Base-by-base conservation (phyloP, 805 yeast species). In the Pichia exigua region DNA sequence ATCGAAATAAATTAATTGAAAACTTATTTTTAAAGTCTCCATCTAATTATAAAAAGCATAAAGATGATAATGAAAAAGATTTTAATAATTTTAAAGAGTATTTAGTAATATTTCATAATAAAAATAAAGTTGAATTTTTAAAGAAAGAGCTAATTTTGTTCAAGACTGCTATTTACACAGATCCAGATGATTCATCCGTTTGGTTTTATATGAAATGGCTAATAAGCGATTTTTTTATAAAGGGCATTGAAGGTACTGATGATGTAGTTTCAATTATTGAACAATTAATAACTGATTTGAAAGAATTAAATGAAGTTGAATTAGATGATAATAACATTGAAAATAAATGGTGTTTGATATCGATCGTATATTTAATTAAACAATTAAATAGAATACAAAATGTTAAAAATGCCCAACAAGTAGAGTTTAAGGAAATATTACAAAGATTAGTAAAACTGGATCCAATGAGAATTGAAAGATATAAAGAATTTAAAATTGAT, bases 181-280 rank as follows among this genome's bases (percentile, higher is more conserved):
- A 94, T 64, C 91, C 96, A 0, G 92, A 87, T 49, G 99, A 94
- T 63, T 91, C 95, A 44, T 87, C 97, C 0, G 85, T 88, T 0
- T 94, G 98, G 97, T 74, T 86, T 2, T 94, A 91, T 63, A 74
- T 88, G 53, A 78, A 82, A 48, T 94, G 98, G 98, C 71, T 92
- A 22, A 62, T 79, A 9, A 71, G 75, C 8, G 75, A 75, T 39
- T 65, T 64, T 13, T 67, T 77, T 35, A 70, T 79, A 38, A 61
- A 64, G 7, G 61, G 65, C 1, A 48, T 70, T 41, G 44, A 59
- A 20, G 52, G 22, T n/a, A 67, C 63, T 1, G 67, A 71, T 21
- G 47, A 57, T 6, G 73, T 73, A 49, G 28, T 59, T 1, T 61
- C 61, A 0, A 59, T 85, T 1, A 62, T 87, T 12, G 54, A 67